phyloP scores from a whole-genome alignment of 345 rosid species.

The Cardamine chenopodiifolia region DNA sequence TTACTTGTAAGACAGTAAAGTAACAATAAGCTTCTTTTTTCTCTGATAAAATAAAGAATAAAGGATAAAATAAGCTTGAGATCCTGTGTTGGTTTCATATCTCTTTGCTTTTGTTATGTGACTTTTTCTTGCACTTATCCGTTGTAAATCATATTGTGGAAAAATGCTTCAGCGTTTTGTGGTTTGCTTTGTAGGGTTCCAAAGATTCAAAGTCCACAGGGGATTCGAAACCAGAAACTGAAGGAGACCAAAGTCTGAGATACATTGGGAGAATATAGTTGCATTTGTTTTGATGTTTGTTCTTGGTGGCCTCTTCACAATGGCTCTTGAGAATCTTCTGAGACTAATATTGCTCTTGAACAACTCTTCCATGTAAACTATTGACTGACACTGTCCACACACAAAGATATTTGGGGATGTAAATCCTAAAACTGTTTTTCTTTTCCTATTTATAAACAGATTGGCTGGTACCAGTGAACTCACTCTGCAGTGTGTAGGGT shows the following conservation, averaged over 20 bases:
- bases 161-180: neutral
- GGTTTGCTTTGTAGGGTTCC: slow-evolving; percentile 43
- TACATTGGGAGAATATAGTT: slow-evolving; percentile 63
- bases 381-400: no score
- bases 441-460: no score
- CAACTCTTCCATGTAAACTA: slow-evolving; percentile 46
- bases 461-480: no score
- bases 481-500: no score
- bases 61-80: neutral
- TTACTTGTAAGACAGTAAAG: neutral
- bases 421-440: no score
- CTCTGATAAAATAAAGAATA: no score
- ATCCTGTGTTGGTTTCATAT: neutral
- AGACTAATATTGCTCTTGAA: slow-evolving; percentile 51
- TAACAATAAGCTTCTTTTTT: neutral
- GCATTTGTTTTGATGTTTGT: slow-evolving; percentile 69
- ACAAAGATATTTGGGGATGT: no score
- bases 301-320: slow-evolving; percentile 64
- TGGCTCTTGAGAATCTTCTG: slow-evolving; percentile 87
- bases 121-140: no score
- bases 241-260: slow-evolving; percentile 32
- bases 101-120: neutral
- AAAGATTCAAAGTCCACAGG: slow-evolving; percentile 27
- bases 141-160: neutral
- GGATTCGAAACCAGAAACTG: slow-evolving; percentile 14